These are phyloP conservation scores for Dalbergia cochinchinensis DNA, from an alignment of 306 rosid species.

Conservation along the genomic window DNA sequence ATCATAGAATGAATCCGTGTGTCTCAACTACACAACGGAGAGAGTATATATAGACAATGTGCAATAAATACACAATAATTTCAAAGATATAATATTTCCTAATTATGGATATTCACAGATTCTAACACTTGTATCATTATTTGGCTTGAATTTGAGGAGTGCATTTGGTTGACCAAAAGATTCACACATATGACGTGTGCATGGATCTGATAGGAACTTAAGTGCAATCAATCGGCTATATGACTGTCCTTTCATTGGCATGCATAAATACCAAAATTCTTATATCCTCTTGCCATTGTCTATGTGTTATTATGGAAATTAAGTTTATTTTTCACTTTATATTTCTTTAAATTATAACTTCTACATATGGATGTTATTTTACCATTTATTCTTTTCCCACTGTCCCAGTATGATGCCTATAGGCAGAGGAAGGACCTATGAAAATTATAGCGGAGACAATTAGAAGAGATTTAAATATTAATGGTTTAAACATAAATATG, in stretches of 20 bases:
- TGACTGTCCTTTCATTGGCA: neutral
- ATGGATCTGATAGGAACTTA: conserved; percentile 8
- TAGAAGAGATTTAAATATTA: too few relatives aligned
- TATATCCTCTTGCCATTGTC: conserved; percentile 11
- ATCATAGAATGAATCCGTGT: too few relatives aligned
- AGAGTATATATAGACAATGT: too few relatives aligned
- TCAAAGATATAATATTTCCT: too few relatives aligned
- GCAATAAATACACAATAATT: too few relatives aligned
- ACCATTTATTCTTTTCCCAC: neutral
- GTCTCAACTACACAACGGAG: too few relatives aligned
- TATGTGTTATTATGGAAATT: neutral
- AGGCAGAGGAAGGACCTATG: too few relatives aligned
- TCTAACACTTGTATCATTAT: neutral
- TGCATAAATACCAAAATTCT: neutral
- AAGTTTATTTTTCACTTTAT: conserved; percentile 3
- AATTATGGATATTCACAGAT: too few relatives aligned
- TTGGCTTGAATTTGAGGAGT: conserved; percentile 19
- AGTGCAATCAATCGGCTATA: conserved; percentile 7
- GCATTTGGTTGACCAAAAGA: neutral
- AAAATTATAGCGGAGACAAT: too few relatives aligned
- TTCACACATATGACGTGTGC: conserved; percentile 5
- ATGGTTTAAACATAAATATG: too few relatives aligned
- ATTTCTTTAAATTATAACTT: neutral
- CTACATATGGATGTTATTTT: conserved; percentile 5
- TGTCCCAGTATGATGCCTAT: neutral